Evolutionary conservation across 148 eudicot genomes (phyloP).

Genomic region (Vaccinium corymbosum): DNA sequence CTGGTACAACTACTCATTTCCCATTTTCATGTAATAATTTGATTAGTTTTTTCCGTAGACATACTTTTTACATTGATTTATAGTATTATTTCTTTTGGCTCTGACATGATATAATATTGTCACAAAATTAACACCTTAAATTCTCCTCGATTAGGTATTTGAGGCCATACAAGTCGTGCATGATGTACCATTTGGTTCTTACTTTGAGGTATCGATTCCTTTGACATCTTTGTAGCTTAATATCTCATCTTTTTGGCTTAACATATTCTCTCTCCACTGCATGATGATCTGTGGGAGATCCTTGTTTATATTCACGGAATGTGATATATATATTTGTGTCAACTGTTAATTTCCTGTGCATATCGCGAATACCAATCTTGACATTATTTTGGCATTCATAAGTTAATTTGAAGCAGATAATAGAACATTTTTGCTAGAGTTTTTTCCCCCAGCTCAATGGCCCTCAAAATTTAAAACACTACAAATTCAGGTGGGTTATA

Average conservation of each 20-base stretch:
- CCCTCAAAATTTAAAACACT: no score
- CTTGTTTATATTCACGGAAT: background rate
- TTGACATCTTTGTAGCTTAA: background rate
- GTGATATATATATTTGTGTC: background rate
- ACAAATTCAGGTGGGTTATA: background rate
- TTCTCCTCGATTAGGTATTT: slow-evolving; percentile 49
- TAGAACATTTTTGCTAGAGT: background rate
- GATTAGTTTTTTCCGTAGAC: background rate
- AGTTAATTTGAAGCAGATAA: background rate
- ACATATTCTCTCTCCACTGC: background rate
- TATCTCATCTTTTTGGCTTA: background rate
- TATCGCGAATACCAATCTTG: background rate
- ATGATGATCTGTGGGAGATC: background rate
- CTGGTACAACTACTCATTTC: slow-evolving; percentile 36
- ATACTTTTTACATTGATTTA: background rate
- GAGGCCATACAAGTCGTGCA: slow-evolving; percentile 90
- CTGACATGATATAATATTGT: background rate
- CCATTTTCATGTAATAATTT: background rate
- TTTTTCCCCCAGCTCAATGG: no score
- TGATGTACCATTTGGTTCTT: slow-evolving; percentile 92
- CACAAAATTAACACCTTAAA: background rate
- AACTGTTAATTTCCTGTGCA: background rate
- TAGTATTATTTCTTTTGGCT: background rate
- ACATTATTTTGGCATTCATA: background rate
- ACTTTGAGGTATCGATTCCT: slow-evolving; percentile 63